Evolutionary conservation across 306 rosid species (phyloP), one percentile per base, ranked within the genome.

Genomic region (Ceratonia siliqua): DNA sequence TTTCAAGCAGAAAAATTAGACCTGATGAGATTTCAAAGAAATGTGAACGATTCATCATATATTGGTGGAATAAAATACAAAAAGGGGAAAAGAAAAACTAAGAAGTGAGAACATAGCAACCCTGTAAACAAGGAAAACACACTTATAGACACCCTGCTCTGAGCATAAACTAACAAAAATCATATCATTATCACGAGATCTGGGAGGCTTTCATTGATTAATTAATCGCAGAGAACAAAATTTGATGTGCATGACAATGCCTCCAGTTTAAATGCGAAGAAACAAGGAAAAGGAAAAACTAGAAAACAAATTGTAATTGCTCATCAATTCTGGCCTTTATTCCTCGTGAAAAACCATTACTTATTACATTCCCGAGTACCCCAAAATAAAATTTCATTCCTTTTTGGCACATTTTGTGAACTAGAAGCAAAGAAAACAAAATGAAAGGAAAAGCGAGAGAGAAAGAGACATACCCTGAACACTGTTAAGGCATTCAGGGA

Each of bases 401-500:
- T 4, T 54, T 11, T 8, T 61, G 17, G n/a, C 35, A n/a, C 21
- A 41, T 41, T 41, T 64, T 41, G 24, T 42, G 53, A 64, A 6
- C 32, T 4, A 28, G 32, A 68, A 46, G 33, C 22, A 35, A 2
- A 18, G 2, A 56, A 64, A 1, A 25, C 1, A 1, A 11, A 22
- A 4, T 20, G 1, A 21, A 24, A 35, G 4, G 4, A 4, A 57
- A 2, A 32, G 3, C 15, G 24, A 21, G 5, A 58, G 21, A 50
- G 0, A 55, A 59, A 62, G 71, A 38, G 36, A 58, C 38, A 17
- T 38, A 91, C 98, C 97, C 94, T 89, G 96, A 89, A 94, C 89
- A 91, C 92, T 84, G 91, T 22, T 28, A 84, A 91, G 94, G 94
- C 85, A 94, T 94, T 85, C 96, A 89, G 92, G 97, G 91, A 82